phyloP scores from a whole-genome alignment of 306 rosid genomes.

The Acacia acuminata region DNA sequence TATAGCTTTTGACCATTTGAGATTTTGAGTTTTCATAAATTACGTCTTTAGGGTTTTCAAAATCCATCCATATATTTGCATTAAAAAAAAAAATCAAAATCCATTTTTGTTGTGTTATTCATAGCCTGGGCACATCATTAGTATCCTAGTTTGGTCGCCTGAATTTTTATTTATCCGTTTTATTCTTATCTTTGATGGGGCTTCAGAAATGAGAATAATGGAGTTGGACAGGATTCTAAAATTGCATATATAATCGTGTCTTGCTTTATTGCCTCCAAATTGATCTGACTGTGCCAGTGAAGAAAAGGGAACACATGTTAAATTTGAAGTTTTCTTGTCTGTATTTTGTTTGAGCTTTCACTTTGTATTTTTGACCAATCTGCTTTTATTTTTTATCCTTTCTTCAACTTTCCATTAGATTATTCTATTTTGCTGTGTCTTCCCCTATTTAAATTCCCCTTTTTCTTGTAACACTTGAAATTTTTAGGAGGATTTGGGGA shows the following conservation, averaged over 20 bases:
- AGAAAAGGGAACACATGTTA: background rate
- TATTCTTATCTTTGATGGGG: background rate
- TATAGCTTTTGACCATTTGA: constrained; percentile 4
- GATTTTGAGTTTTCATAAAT: background rate
- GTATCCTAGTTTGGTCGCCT: background rate
- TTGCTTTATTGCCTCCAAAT: background rate
- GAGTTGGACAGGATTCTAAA: background rate
- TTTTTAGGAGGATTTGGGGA: constrained; percentile 75
- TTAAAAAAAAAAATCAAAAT: background rate
- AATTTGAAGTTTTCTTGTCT: background rate
- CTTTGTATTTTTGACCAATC: background rate
- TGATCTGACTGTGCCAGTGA: background rate
- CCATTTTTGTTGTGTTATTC: background rate
- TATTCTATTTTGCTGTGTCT: constrained; percentile 3
- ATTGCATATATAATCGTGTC: background rate
- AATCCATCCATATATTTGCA: background rate
- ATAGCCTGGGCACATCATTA: background rate
- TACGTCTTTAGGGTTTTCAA: background rate
- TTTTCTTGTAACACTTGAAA: background rate
- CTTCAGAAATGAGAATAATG: constrained; percentile 20
- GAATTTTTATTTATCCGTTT: background rate
- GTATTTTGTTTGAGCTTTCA: constrained; percentile 3
- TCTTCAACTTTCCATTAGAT: background rate
- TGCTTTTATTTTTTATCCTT: background rate
- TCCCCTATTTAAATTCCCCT: background rate